These are phyloP conservation scores for Populus hybrid DNA, from an alignment of 441 rosid genomes.

Conservation along the genomic window DNA sequence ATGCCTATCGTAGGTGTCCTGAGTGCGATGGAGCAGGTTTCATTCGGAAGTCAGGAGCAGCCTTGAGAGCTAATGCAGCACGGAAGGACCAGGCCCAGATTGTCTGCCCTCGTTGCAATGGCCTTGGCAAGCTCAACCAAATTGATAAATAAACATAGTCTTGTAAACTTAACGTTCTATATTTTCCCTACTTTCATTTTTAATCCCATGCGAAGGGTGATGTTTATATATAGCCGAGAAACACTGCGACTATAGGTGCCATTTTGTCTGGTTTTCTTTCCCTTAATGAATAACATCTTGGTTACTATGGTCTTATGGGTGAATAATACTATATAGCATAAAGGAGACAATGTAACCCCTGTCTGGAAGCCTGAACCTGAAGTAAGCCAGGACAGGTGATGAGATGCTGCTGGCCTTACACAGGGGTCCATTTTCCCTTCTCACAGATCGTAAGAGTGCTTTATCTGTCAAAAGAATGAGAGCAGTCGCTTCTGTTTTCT, in stretches of 20 bases:
- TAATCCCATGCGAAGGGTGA: not conserved
- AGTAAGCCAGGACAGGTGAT: too few species aligned
- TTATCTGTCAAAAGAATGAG: too few species aligned
- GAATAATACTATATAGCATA: too few species aligned
- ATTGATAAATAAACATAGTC: slow-evolving; percentile 58
- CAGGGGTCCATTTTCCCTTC: too few species aligned
- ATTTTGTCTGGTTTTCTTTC: not conserved
- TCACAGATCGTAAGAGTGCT: too few species aligned
- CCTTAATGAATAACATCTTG: not conserved
- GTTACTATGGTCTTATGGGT: too few species aligned
- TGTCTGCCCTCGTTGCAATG: slow-evolving; percentile 78
- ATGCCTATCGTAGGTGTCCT: slow-evolving; percentile 55
- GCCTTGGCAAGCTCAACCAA: slow-evolving; percentile 94
- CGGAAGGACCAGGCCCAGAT: slow-evolving; percentile 86
- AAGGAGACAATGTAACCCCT: too few species aligned
- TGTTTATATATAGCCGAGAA: not conserved
- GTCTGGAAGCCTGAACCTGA: too few species aligned
- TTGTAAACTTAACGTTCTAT: not conserved
- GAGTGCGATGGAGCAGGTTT: slow-evolving; percentile 97
- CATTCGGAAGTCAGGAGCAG: slow-evolving; percentile 49
- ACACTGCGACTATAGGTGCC: not conserved
- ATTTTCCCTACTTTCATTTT: not conserved
- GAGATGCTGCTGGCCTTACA: too few species aligned
- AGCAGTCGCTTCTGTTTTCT: too few species aligned
- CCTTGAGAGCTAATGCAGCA: slow-evolving; percentile 86